These are phyloP conservation scores for Nicotiana benthamiana DNA, from an alignment of 257 asterid genomes.

Conservation along the genomic window DNA sequence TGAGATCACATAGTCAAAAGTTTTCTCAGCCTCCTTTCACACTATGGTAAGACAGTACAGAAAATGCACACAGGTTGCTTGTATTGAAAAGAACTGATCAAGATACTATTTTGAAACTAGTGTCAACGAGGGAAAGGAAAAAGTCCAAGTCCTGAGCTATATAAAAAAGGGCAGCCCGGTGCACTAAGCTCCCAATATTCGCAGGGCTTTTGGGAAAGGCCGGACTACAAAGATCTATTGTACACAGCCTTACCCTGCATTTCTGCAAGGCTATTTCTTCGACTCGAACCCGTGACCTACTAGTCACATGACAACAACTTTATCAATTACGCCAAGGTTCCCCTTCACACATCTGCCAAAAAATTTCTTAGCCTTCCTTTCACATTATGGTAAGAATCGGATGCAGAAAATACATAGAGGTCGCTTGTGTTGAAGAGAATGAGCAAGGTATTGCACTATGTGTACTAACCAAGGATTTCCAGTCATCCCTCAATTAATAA, in stretches of 20 bases:
- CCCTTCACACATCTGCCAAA: background rate
- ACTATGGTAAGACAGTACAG: background rate
- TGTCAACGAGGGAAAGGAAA: background rate
- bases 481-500: background rate
- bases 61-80: background rate
- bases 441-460: background rate
- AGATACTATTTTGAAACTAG: background rate
- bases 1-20: background rate
- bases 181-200: too few species aligned
- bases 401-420: background rate
- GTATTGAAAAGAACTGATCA: background rate
- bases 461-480: background rate
- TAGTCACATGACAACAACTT: too few species aligned
- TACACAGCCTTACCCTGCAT: too few species aligned
- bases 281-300: too few species aligned
- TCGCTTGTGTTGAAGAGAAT: background rate
- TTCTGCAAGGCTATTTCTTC: too few species aligned
- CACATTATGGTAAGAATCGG: background rate
- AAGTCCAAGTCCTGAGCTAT: background rate
- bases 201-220: too few species aligned
- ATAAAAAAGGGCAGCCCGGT: too few species aligned
- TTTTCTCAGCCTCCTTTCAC: background rate
- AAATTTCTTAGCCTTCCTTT: background rate
- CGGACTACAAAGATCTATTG: too few species aligned
- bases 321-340: too few species aligned